These are phyloP conservation scores for Kernera saxatilis DNA, from an alignment of 345 rosid species.

Conservation along the genomic window DNA sequence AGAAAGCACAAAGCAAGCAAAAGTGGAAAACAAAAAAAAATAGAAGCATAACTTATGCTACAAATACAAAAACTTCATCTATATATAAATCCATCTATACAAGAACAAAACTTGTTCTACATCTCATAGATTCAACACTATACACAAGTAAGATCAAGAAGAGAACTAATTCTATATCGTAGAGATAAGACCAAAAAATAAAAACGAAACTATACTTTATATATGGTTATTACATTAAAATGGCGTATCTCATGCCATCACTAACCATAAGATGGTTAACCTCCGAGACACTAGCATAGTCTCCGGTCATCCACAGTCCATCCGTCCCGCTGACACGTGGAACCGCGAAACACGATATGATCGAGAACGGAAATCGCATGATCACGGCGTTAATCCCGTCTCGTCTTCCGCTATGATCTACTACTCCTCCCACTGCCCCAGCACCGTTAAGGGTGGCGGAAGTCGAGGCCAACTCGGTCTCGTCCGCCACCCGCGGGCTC, in stretches of 20 bases:
- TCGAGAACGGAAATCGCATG: slow-evolving; percentile 45
- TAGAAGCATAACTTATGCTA: not conserved
- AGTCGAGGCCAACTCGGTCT: slow-evolving; percentile 30
- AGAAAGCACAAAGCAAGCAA: not conserved
- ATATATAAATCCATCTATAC: not conserved
- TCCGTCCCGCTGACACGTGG: slow-evolving; percentile 63
- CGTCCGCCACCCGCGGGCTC: slow-evolving; percentile 73
- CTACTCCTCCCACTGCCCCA: not conserved
- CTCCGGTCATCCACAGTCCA: slow-evolving; percentile 69
- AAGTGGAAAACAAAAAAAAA: not conserved
- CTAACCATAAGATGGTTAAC: slow-evolving; percentile 83
- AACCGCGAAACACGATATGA: slow-evolving; percentile 63
- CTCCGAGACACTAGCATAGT: slow-evolving; percentile 52
- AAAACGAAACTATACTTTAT: not conserved
- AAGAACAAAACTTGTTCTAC: slow-evolving; percentile 18
- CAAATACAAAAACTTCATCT: not conserved
- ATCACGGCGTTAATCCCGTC: slow-evolving; percentile 38
- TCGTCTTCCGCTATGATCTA: slow-evolving; percentile 25
- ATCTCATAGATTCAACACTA: slow-evolving; percentile 13
- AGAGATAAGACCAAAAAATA: not conserved
- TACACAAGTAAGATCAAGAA: not conserved
- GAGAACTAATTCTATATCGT: not conserved
- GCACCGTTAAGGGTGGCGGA: not conserved
- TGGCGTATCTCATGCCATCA: slow-evolving; percentile 89
- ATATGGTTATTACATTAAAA: slow-evolving; percentile 57